Percentiles rank a stretch among this genome's conserved stretches.
These are phyloP conservation scores for Celoporthe dispersa DNA, from an alignment of 2,329 filamentous ascomycete species.

Conservation along the genomic window DNA sequence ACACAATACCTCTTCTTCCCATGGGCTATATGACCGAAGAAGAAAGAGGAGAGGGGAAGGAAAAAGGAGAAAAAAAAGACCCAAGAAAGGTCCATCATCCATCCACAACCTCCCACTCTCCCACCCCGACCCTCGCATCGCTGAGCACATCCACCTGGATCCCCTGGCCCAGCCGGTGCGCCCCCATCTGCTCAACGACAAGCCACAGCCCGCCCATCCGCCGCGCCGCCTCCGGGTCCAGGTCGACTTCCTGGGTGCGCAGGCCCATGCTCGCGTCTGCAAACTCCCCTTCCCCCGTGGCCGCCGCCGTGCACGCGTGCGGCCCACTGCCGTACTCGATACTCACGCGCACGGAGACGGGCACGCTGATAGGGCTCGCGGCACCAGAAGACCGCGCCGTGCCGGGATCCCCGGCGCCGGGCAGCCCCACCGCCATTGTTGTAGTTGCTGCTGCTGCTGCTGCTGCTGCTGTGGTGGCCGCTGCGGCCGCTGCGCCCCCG, in stretches of 20 bases:
- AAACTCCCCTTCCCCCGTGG: conserved; percentile 75
- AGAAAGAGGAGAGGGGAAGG: no score
- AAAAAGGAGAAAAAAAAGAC: no score
- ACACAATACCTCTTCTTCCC: background rate
- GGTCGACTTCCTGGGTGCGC: conserved; percentile 73
- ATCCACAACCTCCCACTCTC: conserved; percentile 42
- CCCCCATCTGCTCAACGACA: conserved; percentile 78
- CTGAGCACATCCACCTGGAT: conserved; percentile 49
- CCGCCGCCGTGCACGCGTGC: conserved; percentile 65
- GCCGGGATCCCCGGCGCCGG: background rate
- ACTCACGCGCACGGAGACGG: conserved; percentile 64
- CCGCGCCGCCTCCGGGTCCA: conserved; percentile 65
- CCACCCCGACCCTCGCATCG: conserved; percentile 41
- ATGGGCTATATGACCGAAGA: background rate
- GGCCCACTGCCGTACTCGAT: conserved; percentile 76
- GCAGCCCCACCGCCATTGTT: background rate
- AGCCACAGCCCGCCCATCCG: conserved; percentile 69
- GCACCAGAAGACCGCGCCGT: conserved; percentile 31
- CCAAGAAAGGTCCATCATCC: conserved; percentile 6
- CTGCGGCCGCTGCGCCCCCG: conserved; percentile 28
- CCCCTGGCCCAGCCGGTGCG: conserved; percentile 40
- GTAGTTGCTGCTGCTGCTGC: conserved; percentile 43
- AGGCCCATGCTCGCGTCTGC: conserved; percentile 69
- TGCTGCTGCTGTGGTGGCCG: conserved; percentile 33
- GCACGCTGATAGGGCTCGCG: conserved; percentile 29